Evolutionary conservation across 495 filamentous ascomycete genomes (phyloP).

Genomic region (Hypoxylon fragiforme): DNA sequence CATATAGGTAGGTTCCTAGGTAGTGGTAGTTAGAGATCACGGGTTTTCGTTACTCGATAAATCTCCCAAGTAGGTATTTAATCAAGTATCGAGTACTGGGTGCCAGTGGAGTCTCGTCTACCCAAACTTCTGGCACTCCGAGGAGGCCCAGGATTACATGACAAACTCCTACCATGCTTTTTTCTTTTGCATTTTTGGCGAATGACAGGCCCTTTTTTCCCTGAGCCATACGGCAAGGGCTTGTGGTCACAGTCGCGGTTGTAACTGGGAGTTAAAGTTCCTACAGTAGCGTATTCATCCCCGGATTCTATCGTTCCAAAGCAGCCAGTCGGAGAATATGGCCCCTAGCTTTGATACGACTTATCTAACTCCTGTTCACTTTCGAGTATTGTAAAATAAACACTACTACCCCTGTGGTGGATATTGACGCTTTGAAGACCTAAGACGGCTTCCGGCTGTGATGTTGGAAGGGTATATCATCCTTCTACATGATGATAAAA

Average conservation of each 20-base stretch:
- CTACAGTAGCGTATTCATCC: slow-evolving; percentile 10
- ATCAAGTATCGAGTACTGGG: slow-evolving; percentile 33
- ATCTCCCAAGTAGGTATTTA: no score
- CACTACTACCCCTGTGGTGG: no score
- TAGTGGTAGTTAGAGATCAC: no score
- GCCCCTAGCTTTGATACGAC: slow-evolving; percentile 13
- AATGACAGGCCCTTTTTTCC: neutral
- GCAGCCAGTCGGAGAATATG: slow-evolving; percentile 26
- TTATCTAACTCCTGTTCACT: no score
- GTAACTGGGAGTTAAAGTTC: slow-evolving; percentile 15
- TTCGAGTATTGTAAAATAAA: no score
- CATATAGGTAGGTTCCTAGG: no score
- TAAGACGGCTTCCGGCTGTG: no score
- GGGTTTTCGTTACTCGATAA: slow-evolving; percentile 5
- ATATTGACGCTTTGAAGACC: no score
- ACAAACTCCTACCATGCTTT: no score
- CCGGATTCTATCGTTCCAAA: neutral
- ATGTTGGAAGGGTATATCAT: no score
- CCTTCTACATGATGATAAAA: no score
- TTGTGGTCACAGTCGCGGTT: slow-evolving; percentile 9
- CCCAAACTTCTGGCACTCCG: slow-evolving; percentile 5
- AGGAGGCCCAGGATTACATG: slow-evolving; percentile 9
- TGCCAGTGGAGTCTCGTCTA: slow-evolving; percentile 15
- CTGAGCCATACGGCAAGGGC: slow-evolving; percentile 15
- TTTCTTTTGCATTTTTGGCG: no score